Evolutionary conservation across 2,329 filamentous ascomycete genomes (phyloP).

Genomic region (Exophiala spinifera): DNA sequence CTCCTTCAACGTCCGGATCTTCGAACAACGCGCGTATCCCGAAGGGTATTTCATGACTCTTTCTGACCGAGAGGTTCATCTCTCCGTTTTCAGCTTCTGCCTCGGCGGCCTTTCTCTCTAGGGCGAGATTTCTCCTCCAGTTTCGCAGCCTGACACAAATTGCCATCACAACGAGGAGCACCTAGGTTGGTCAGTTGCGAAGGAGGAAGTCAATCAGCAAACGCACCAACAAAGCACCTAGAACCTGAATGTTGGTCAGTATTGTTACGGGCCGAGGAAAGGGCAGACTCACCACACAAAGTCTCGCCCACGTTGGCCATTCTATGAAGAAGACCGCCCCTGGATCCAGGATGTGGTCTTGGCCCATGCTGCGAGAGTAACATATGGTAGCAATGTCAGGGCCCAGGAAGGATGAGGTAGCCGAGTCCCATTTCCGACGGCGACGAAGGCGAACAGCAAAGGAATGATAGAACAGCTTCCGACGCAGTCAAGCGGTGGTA

Average conservation of each 20-base stretch:
- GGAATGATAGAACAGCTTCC: conserved; percentile 21
- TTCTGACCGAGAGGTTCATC: conserved; percentile 53
- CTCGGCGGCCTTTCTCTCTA: conserved; percentile 61
- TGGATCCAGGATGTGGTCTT: conserved; percentile 2
- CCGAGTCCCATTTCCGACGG: conserved; percentile 21
- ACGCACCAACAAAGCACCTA: conserved; percentile 20
- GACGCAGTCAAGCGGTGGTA: conserved; percentile 14
- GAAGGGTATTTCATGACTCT: conserved; percentile 69
- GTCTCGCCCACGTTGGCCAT: conserved; percentile 28
- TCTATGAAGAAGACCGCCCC: conserved; percentile 22
- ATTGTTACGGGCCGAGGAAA: not conserved
- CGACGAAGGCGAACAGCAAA: conserved; percentile 18
- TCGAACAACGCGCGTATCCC: conserved; percentile 81
- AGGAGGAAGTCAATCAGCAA: not conserved
- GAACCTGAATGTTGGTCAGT: conserved; percentile 14
- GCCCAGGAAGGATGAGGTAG: conserved; percentile 18
- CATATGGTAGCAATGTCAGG: conserved; percentile 20
- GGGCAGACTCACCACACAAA: conserved; percentile 24
- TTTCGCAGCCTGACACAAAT: conserved; percentile 59
- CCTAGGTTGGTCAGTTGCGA: conserved; percentile 39
- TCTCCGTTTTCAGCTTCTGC: conserved; percentile 48
- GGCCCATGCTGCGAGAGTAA: conserved; percentile 14
- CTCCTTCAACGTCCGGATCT: conserved; percentile 79
- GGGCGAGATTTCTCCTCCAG: conserved; percentile 55
- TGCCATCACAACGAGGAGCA: conserved; percentile 65